phyloP scores from a whole-genome alignment of 106 monocot genomes.

The Allium fistulosum region DNA sequence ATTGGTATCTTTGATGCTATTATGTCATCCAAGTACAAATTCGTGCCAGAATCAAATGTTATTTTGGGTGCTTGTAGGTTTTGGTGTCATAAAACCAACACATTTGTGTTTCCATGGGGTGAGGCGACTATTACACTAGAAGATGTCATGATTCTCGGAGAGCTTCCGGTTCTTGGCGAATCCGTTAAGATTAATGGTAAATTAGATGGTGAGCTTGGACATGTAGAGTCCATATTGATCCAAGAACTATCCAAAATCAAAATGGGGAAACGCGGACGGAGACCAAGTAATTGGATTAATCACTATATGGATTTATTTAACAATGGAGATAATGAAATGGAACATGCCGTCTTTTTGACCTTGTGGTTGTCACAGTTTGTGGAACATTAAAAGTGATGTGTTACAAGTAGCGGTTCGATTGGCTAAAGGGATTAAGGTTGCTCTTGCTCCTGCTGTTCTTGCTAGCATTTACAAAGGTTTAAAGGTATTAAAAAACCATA shows the following conservation, averaged over 20 bases:
- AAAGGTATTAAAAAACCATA: conserved; percentile 23
- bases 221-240: conserved; percentile 26
- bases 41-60: conserved; percentile 21
- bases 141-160: conserved; percentile 54
- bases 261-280: conserved; percentile 38
- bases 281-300: conserved; percentile 46
- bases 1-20: conserved; percentile 48
- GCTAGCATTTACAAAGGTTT: conserved; percentile 43
- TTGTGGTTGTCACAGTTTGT: conserved; percentile 70
- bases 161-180: conserved; percentile 39
- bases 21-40: conserved; percentile 37
- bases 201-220: conserved; percentile 15
- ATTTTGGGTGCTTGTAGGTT: conserved; percentile 21
- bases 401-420: conserved; percentile 46
- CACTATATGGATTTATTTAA: conserved; percentile 15
- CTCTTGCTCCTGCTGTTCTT: conserved; percentile 53
- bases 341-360: conserved; percentile 52
- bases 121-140: conserved; percentile 64
- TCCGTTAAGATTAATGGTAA: conserved; percentile 19
- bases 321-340: conserved; percentile 24
- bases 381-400: conserved; percentile 1
- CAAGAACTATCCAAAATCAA: conserved; percentile 32
- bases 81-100: conserved; percentile 53
- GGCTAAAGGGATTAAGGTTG: conserved; percentile 34
- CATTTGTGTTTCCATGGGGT: conserved; percentile 66